These are phyloP conservation scores for Physcomitrium patens DNA, from an alignment of 225 moss, liverwort and hornwort species.

Conservation along the genomic window DNA sequence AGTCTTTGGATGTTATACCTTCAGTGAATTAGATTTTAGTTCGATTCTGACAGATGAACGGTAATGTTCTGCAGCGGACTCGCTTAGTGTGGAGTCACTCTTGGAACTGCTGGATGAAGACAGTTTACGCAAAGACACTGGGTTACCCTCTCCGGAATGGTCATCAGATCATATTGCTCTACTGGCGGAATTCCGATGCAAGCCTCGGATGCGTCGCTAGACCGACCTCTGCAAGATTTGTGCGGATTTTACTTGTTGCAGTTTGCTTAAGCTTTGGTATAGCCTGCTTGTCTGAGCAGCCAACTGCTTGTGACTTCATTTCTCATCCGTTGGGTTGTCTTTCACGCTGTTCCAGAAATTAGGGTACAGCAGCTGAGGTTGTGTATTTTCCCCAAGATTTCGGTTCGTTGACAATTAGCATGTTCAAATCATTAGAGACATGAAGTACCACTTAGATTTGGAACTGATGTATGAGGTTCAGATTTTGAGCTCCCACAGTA, in stretches of 20 bases:
- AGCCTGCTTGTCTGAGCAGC: slow-evolving; percentile 24
- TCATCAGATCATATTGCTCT: slow-evolving; percentile 69
- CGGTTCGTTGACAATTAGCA: slow-evolving; percentile 38
- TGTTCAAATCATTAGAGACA: slow-evolving; percentile 29
- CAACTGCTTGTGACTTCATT: slow-evolving; percentile 6
- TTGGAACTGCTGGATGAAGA: slow-evolving; percentile 67
- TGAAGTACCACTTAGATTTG: slow-evolving; percentile 30
- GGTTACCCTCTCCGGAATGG: slow-evolving; percentile 67
- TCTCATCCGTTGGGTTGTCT: slow-evolving; percentile 19
- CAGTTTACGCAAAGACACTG: slow-evolving; percentile 62
- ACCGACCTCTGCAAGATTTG: slow-evolving; percentile 19
- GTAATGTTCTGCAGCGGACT: slow-evolving; percentile 46
- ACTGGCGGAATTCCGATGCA: slow-evolving; percentile 64
- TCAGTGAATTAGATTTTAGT: neutral
- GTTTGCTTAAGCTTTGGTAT: slow-evolving; percentile 31
- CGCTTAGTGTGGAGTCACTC: slow-evolving; percentile 58
- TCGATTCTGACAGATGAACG: slow-evolving; percentile 1
- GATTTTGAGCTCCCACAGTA: slow-evolving; percentile 25
- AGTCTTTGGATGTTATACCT: neutral
- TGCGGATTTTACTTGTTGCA: slow-evolving; percentile 30
- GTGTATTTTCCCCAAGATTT: slow-evolving; percentile 54
- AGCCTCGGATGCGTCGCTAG: slow-evolving; percentile 56
- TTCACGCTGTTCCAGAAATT: slow-evolving; percentile 33
- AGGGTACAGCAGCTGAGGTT: slow-evolving; percentile 35
- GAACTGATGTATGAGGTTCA: slow-evolving; percentile 17